A percentile compares a stretch with the other conserved stretches of the same genome.
These are phyloP conservation scores for Myriosclerotinia duriaeana DNA, from an alignment of 2,329 filamentous ascomycete genomes.

Conservation along the genomic window DNA sequence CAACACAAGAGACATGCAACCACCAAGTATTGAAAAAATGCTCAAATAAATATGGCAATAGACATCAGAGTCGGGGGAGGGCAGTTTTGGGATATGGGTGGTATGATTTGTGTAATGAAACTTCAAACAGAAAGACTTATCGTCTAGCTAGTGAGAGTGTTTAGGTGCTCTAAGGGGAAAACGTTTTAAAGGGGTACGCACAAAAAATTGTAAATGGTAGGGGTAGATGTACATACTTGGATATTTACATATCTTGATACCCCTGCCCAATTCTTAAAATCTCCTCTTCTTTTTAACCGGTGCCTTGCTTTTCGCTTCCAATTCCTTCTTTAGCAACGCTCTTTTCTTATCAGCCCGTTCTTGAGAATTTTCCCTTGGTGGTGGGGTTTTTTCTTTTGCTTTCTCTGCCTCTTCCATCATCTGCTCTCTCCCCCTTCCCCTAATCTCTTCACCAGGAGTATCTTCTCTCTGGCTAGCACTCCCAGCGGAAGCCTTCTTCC, in stretches of 20 bases:
- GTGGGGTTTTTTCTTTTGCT: slow-evolving; percentile 23
- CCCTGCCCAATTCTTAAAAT: slow-evolving; percentile 33
- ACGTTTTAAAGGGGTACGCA: neutral
- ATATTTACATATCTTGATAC: slow-evolving; percentile 10
- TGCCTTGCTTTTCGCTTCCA: slow-evolving; percentile 39
- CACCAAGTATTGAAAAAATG: neutral
- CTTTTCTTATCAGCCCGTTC: slow-evolving; percentile 40
- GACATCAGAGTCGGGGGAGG: neutral
- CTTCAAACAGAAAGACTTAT: slow-evolving; percentile 2
- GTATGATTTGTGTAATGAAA: neutral
- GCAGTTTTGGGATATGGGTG: neutral
- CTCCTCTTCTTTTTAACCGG: slow-evolving; percentile 41
- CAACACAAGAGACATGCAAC: neutral
- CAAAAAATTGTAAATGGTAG: neutral
- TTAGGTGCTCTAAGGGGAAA: neutral
- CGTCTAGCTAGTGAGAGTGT: neutral
- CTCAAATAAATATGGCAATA: neutral
- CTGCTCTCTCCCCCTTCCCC: slow-evolving; percentile 28
- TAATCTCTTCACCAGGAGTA: slow-evolving; percentile 9
- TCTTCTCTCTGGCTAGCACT: slow-evolving; percentile 15
- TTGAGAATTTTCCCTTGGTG: slow-evolving; percentile 35
- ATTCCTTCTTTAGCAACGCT: slow-evolving; percentile 35
- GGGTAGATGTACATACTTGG: slow-evolving; percentile 1
- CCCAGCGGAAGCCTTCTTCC: slow-evolving; percentile 13
- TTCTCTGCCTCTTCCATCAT: slow-evolving; percentile 25